These are phyloP conservation scores for Boletus vinaceobasis DNA, from an alignment of 768 basidiomycete genomes.

Conservation along the genomic window DNA sequence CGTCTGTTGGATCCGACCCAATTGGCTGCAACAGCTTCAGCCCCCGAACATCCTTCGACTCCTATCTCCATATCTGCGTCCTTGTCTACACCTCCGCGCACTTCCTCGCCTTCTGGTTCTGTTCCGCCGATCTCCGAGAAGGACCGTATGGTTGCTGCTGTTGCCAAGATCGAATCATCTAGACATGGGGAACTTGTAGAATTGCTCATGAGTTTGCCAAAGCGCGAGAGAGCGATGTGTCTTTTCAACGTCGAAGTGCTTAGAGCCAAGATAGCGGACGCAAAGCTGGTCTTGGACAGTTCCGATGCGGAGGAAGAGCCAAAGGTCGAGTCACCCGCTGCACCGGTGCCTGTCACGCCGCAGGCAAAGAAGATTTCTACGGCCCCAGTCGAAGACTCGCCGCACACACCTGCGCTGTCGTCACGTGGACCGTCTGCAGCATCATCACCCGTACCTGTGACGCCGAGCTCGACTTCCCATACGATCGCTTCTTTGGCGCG, in stretches of 20 bases:
- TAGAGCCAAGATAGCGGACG: constrained; percentile 73
- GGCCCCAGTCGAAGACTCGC: constrained; percentile 44
- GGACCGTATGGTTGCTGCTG: constrained; percentile 68
- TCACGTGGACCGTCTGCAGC: constrained; percentile 70
- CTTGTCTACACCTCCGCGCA: constrained; percentile 77
- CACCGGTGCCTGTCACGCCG: constrained; percentile 54
- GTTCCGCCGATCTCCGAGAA: constrained; percentile 64
- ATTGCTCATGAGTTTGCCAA: constrained; percentile 80
- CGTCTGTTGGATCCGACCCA: constrained; percentile 61
- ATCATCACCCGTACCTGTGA: constrained; percentile 65
- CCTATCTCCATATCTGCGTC: constrained; percentile 76
- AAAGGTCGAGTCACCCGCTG: constrained; percentile 23
- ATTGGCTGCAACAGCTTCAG: constrained; percentile 73
- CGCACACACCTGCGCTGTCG: constrained; percentile 74
- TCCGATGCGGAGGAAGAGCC: constrained; percentile 54
- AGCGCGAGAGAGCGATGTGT: constrained; percentile 87
- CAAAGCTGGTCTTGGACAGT: constrained; percentile 76
- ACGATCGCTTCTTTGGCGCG: constrained; percentile 70
- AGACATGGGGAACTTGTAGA: constrained; percentile 67
- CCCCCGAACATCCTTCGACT: constrained; percentile 87
- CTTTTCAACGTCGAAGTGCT: constrained; percentile 84
- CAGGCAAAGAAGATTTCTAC: constrained; percentile 54
- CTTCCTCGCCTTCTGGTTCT: constrained; percentile 71
- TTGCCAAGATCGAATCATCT: constrained; percentile 58
- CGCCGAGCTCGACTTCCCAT: constrained; percentile 48